These are phyloP conservation scores for Ceratobasidium sp. DNA, from an alignment of 1,284 basidiomycete genomes.

Conservation along the genomic window DNA sequence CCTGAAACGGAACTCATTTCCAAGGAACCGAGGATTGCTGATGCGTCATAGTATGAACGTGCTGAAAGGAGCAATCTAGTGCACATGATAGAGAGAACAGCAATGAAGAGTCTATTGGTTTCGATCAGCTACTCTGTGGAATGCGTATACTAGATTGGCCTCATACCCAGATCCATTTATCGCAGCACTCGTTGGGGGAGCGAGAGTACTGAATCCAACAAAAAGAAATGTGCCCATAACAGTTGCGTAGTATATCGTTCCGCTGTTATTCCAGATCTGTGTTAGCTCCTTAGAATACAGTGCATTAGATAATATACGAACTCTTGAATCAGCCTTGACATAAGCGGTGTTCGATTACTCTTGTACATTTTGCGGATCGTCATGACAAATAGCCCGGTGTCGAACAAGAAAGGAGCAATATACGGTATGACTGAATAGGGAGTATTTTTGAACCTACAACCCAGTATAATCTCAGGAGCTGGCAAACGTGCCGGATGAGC, in stretches of 20 bases:
- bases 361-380: conserved; percentile 13
- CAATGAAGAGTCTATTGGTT: conserved; percentile 3
- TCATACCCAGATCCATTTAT: conserved; percentile 24
- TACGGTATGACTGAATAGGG: conserved; percentile 19
- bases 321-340: conserved; percentile 7
- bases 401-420: conserved; percentile 23
- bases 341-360: neutral
- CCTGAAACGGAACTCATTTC: neutral
- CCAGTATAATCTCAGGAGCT: conserved; percentile 14
- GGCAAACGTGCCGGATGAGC: neutral
- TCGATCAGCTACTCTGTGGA: neutral
- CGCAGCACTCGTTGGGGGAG: neutral
- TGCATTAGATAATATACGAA: neutral
- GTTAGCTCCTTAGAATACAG: neutral
- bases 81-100: conserved; percentile 28
- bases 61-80: conserved; percentile 11
- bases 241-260: conserved; percentile 2
- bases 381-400: conserved; percentile 4
- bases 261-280: neutral
- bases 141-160: neutral
- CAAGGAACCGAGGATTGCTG: neutral
- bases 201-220: conserved; percentile 18
- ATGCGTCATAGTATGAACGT: conserved; percentile 14
- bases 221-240: conserved; percentile 23
- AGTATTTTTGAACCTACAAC: conserved; percentile 1